Base-by-base conservation (phyloP, 306 rosid species). In the Sechiopsis laciniata region DNA sequence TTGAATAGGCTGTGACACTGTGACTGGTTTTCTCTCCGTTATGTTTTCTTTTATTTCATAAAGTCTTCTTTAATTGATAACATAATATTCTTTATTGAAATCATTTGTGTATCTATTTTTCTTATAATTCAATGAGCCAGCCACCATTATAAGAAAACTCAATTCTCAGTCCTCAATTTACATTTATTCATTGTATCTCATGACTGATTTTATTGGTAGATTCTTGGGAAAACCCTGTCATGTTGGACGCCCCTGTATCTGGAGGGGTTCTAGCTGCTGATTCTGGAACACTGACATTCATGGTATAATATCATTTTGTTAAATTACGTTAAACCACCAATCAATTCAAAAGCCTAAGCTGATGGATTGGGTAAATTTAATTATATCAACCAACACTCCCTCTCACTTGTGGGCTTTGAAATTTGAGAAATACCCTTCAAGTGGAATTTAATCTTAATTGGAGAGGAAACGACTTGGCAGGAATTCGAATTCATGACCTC, bases 211-310 rank as follows among this genome's bases (percentile, higher is more conserved):
- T 77, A 71, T 62, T 61, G 48, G 73, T 72, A 88, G 97, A 81
- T 79, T 73, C 85, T 55, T 74, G 80, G 82, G 83, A 77, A 82
- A 79, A 4, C 16, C 92, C 98, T 66, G 77, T 78, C 75, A 84
- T 81, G 87, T 84, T 90, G 87, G 98, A 94, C 78, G 98, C 98
- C 58, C 98, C 98, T 69, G 98, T 94, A 48, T 94, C 98, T 55
- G 98, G 98, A 77, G 87, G 98, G 72, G 90, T 94, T 50, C 84
- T 87, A 77, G 97, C 98, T 26, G 98, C 98, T 54, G 97, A 94
- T 87, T 87, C 95, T 59, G 96, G 97, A 69, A 84, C 90, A 51
- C 96, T 94, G 40, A 85, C 97, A 75, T 90, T 94, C 78, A 94
- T 94, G 97, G 98, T 93, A 83, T 45, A 13, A 19, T 72, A 83